phyloP scores from a whole-genome alignment of 495 filamentous ascomycete species.

The Xylaria curta region DNA sequence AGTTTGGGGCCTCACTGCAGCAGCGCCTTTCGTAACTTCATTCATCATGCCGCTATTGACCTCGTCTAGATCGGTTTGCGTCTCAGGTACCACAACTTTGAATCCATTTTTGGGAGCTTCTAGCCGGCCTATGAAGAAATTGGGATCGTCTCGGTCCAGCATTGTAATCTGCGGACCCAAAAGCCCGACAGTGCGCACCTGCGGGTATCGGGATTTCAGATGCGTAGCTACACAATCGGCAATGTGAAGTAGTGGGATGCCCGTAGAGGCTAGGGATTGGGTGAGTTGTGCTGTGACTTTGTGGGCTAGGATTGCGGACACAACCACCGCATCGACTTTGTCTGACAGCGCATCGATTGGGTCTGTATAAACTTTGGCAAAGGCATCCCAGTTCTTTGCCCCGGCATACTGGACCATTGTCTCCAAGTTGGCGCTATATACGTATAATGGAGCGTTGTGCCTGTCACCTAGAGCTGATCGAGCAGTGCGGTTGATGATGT shows the following conservation, averaged over 20 bases:
- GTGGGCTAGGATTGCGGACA: slow-evolving; percentile 33
- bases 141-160: slow-evolving; percentile 22
- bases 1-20: slow-evolving; percentile 22
- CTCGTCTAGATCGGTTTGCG: slow-evolving; percentile 17
- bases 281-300: slow-evolving; percentile 27
- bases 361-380: slow-evolving; percentile 25
- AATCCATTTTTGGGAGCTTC: slow-evolving; percentile 22
- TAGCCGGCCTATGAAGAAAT: slow-evolving; percentile 27
- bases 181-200: slow-evolving; percentile 27
- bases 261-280: slow-evolving; percentile 3
- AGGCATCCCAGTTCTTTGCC: slow-evolving; percentile 21
- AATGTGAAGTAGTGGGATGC: slow-evolving; percentile 30
- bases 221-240: slow-evolving; percentile 27
- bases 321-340: slow-evolving; percentile 27
- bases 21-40: slow-evolving; percentile 25
- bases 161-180: slow-evolving; percentile 27
- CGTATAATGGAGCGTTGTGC: slow-evolving; percentile 27
- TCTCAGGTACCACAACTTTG: slow-evolving; percentile 25
- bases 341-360: slow-evolving; percentile 9
- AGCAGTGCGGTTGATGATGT: slow-evolving; percentile 30
- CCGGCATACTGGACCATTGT: slow-evolving; percentile 26
- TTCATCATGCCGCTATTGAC: slow-evolving; percentile 28
- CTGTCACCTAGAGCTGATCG: slow-evolving; percentile 28
- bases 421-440: slow-evolving; percentile 33
- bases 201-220: slow-evolving; percentile 24